Base-by-base conservation (phyloP, 805 yeast genomes). In the Ogataea ganodermae region DNA sequence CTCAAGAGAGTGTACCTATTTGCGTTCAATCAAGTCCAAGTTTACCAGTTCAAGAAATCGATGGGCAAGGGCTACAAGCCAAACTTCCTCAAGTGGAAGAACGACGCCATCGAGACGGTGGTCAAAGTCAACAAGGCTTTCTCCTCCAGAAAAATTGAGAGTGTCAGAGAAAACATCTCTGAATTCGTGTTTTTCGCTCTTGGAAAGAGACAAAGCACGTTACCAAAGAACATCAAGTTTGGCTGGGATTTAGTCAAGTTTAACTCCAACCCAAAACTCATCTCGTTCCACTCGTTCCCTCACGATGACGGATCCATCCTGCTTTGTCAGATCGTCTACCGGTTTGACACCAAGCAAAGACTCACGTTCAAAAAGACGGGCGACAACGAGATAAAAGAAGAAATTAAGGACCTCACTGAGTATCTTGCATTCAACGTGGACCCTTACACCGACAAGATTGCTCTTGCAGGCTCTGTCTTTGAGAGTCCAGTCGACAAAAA, bases 51-150 rank as follows among this genome's bases (percentile, higher is more conserved):
- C 58, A 75, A 55, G 40, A 59, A 55, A 36, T 52, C 60, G 14
- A 63, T 65, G 63, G 66, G 67, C 20, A 58, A 58, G 36, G 70
- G 65, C 2, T 62, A 77, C 47, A 85, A 81, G 65, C 88, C 91
- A 26, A 70, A 80, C 35, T 85, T 84, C 55, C 63, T 81, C 17
- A 78, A 82, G 50, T 91, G 96, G 96, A 88, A 87, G 65, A 92
- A 89, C 66, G 76, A 76, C 24, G 96, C 96, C 6, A 81, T 91
- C 57, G 89, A 89, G 56, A 73, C 73, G 42, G 90, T 82, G 65
- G 86, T 85, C 23, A 79, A 79, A 48, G 84, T 88, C n/a, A 89
- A 91, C 68, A 81, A 83, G 59, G 83, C 89, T 2, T 91, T 91
- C 72, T 92, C 96, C 2, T 62, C 72, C 16, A 73, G 72, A 26